Conservation (phyloP, 2,329 filamentous ascomycete genomes). For the Cladophialophora yegresii region DNA sequence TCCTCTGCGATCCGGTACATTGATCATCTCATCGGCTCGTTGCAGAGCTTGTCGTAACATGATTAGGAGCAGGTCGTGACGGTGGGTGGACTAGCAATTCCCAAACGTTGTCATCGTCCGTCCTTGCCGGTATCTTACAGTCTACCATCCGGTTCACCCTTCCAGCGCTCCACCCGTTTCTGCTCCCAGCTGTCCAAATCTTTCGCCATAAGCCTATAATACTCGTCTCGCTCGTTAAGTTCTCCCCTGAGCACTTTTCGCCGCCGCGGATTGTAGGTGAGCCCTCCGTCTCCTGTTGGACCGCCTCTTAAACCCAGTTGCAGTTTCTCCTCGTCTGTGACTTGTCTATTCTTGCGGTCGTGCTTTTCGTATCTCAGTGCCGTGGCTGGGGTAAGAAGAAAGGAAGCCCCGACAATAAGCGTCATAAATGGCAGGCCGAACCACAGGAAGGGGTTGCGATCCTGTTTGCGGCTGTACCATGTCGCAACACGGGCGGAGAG, state of each 20-base stretch:
- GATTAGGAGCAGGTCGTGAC: neutral
- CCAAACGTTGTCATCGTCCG: neutral
- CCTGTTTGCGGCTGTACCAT: constrained; percentile 73
- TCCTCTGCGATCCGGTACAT: neutral
- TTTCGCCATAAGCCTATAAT: constrained; percentile 71
- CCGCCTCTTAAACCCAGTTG: constrained; percentile 71
- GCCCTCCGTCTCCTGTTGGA: constrained; percentile 74
- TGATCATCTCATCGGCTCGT: neutral
- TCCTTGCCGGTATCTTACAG: constrained; percentile 52
- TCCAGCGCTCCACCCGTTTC: constrained; percentile 84
- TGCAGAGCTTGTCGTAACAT: neutral
- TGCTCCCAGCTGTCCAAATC: constrained; percentile 97
- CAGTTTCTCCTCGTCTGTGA: constrained; percentile 84
- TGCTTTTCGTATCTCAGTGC: constrained; percentile 91
- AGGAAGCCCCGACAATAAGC: constrained; percentile 88
- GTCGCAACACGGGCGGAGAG: constrained; percentile 61
- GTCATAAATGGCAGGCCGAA: constrained; percentile 92
- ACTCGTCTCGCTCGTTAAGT: constrained; percentile 49
- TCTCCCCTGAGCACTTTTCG: constrained; percentile 37
- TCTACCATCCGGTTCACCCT: constrained; percentile 85
- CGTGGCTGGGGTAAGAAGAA: constrained; percentile 90
- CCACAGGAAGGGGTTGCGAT: constrained; percentile 80
- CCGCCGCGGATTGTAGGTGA: constrained; percentile 55
- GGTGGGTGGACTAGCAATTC: neutral
- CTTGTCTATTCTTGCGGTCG: constrained; percentile 82